Evolutionary conservation across 345 rosid species (phyloP).

Genomic region (Salix arbutifolia): DNA sequence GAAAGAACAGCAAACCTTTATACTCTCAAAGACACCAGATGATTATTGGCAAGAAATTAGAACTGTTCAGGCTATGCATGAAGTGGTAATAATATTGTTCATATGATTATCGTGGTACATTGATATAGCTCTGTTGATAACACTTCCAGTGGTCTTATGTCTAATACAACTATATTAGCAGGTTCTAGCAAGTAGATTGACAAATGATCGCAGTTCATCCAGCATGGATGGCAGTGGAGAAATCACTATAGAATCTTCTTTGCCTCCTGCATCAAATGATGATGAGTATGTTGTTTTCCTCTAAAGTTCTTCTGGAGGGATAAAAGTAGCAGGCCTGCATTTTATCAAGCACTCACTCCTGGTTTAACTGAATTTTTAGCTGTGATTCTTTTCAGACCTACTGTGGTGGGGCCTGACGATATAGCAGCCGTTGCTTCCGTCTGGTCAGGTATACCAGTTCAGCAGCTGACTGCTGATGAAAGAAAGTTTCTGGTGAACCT

Average conservation of each 20-base stretch:
- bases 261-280: constrained; percentile 43
- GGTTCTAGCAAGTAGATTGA: constrained; percentile 61
- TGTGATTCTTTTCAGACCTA: constrained; percentile 54
- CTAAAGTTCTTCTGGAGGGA: neutral
- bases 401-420: constrained; percentile 79
- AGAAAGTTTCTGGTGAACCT: constrained; percentile 70
- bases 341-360: neutral
- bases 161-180: constrained; percentile 19
- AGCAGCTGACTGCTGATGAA: constrained; percentile 94
- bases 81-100: constrained; percentile 57
- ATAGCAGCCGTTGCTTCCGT: constrained; percentile 88
- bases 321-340: constrained; percentile 4
- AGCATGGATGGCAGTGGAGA: constrained; percentile 41
- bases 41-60: constrained; percentile 98
- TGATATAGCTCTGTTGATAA: constrained; percentile 14
- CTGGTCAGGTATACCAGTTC: constrained; percentile 98
- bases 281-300: constrained; percentile 54
- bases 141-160: constrained; percentile 6
- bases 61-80: constrained; percentile 95
- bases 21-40: constrained; percentile 77
- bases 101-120: neutral
- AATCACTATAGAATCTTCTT: constrained; percentile 44
- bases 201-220: constrained; percentile 39
- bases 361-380: neutral
- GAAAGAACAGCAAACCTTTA: constrained; percentile 67